Base-by-base conservation (phyloP, 495 filamentous ascomycete genomes). In the Elaphomyces granulatus region DNA sequence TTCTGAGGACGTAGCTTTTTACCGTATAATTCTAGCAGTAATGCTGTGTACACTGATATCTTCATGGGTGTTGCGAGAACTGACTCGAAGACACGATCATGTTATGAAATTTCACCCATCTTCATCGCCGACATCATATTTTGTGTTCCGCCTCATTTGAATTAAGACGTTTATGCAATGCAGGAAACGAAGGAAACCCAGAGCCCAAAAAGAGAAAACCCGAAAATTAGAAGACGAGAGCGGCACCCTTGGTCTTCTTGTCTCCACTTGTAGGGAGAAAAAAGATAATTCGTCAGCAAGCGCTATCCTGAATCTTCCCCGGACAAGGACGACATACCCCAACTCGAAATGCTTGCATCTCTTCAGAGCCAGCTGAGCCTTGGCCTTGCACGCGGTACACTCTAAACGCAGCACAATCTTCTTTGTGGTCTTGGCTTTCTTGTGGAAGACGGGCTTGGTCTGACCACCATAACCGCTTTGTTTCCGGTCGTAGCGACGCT, bases 201-300 rank as follows among this genome's bases (percentile, higher is more conserved):
- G n/a, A n/a, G n/a, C n/a, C n/a, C n/a, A 17, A 34, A 20, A 8
- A 34, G 15, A 21, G 19, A 16, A 38, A 10, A 21, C 12, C 20
- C 36, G 16, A 33, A 36, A 32, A n/a, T 72, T 90, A 99, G 74
- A 96, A 99, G 54, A 99, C 92, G 57, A 99, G 76, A 53, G 92
- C 92, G 57, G 90, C 90, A 80, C 92, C 92, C 83, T 99, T 99
- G 60, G 92, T 99, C 86, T 99, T 99, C 86, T 99, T 99, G 80
- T 99, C 92, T 73, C 92, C 92, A 78, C 90, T 94, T 52, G 66
- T 60, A 40, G 47, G 23, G 6, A 28, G 32, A 37, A 37, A 46
- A 45, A 35, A 39, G 43, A 12, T 7, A 8, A 38, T 62, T 51
- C 58, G 58, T 33, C 50, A 41, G 15, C 30, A n/a, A 41, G 16